Conservation (phyloP, 1,139 yeast genomes). For the Nakaseomyces kungkrabaensis region DNA sequence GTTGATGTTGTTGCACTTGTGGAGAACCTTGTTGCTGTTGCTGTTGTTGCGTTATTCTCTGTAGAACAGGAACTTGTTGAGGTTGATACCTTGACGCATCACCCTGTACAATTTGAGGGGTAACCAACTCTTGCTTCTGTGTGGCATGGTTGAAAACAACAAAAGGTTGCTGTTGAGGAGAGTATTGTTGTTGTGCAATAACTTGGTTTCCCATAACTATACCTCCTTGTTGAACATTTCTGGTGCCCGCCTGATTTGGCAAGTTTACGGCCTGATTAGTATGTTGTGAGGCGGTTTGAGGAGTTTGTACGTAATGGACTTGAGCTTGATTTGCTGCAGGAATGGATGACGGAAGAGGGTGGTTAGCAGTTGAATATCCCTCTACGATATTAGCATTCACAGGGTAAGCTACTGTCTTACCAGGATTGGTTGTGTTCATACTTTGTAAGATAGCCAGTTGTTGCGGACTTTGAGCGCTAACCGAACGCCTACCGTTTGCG, state of each 20-base stretch:
- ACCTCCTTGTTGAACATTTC: not conserved
- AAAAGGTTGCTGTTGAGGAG: constrained; percentile 1
- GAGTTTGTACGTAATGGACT: not conserved
- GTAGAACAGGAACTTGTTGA: not conserved
- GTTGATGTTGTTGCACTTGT: not conserved
- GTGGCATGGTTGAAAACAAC: constrained; percentile 2
- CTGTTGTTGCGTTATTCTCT: not conserved
- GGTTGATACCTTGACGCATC: not conserved
- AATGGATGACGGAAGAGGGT: not conserved
- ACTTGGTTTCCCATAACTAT: not conserved
- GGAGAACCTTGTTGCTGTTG: not conserved
- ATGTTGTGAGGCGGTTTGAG: not conserved
- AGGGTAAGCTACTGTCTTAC: not conserved
- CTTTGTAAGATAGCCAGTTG: not conserved
- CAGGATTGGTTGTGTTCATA: not conserved
- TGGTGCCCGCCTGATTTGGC: not conserved
- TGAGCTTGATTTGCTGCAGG: not conserved
- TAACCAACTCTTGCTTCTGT: constrained; percentile 2
- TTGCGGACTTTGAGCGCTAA: not conserved
- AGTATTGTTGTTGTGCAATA: not conserved
- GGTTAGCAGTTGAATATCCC: not conserved
- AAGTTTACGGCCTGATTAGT: not conserved
- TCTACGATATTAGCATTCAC: not conserved
- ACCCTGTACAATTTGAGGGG: not conserved
- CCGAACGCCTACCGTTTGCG: not conserved